Base-by-base conservation (phyloP, 1,139 yeast species). In the Martiniozyma asiatica region DNA sequence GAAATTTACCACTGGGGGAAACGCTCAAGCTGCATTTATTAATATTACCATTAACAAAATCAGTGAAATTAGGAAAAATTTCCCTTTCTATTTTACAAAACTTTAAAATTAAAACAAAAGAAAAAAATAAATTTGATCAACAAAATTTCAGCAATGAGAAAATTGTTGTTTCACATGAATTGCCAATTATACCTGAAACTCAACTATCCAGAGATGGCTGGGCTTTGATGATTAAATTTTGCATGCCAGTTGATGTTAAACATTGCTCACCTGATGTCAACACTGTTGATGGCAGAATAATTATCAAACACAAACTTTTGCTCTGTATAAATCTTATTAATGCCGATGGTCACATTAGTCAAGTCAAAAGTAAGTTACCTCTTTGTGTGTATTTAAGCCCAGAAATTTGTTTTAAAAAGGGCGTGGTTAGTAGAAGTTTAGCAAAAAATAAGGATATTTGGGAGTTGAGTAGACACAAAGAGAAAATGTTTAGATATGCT, bases 351-450 rank as follows among this genome's bases (percentile, higher is more conserved):
- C 93, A 80, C 50, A 68, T 69, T 2, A 76, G 87, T 1, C 89
- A 80, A 47, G 62, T 80, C 31, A 61, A 89, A 22, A 87, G 92
- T 0, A 72, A 84, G 4, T 56, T 80, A 30, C 93, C 93, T 0
- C 58, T 80, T 6, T 63, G 61, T 29, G 53, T 80, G 22, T 77
- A 45, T 23, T 31, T 48, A 14, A 37, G 43, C n/a, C 41, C 47
- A 6, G 30, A 35, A 3, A 25, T 20, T 14, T 18, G 28, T 26
- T 18, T 27, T 33, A 3, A 36, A 31, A 22, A 15, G 21, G 9
- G 17, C 22, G 7, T 23, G 32, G 12, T 24, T 32, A 2, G 35
- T 27, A 2, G 32, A 24, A 4, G 36, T 37, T 15, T 31, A 28
- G 11, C 35, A 35, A 20, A n/a, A n/a, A n/a, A n/a, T n/a, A n/a